Conservation (phyloP, 1,139 yeast genomes). For the Kluyveromyces marxianus region DNA sequence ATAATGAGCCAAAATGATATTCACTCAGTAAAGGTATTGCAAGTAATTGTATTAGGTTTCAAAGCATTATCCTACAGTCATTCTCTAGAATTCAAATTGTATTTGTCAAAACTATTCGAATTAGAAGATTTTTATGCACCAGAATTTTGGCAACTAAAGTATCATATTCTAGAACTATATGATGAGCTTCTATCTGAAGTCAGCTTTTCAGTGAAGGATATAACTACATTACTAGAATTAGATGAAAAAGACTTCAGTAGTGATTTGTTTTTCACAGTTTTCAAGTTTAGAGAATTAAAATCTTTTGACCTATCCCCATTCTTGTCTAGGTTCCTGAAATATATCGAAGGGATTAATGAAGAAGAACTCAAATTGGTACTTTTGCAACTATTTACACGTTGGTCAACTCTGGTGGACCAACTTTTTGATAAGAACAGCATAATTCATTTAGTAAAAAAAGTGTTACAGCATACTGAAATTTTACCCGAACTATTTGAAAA, state of each 20-base stretch:
- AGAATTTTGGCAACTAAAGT: constrained; percentile 41
- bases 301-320: constrained; percentile 25
- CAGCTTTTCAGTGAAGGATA: constrained; percentile 12
- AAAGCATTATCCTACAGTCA: constrained; percentile 15
- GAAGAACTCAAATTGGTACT: constrained; percentile 17
- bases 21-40: constrained; percentile 9
- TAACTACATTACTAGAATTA: background rate
- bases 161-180: constrained; percentile 42
- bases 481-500: constrained; percentile 17
- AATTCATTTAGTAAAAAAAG: constrained; percentile 9
- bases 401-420: constrained; percentile 45
- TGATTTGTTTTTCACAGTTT: constrained; percentile 35
- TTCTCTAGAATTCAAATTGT: constrained; percentile 21
- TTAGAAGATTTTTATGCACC: constrained; percentile 12
- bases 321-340: constrained; percentile 29
- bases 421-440: constrained; percentile 26
- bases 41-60: constrained; percentile 17
- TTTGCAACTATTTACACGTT: constrained; percentile 39
- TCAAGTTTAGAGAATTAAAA: constrained; percentile 44
- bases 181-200: constrained; percentile 34
- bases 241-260: constrained; percentile 7
- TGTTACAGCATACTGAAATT: constrained; percentile 14
- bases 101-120: constrained; percentile 22
- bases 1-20: constrained; percentile 7
- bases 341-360: constrained; percentile 12